Evolutionary conservation across 192 early-diverging fungal genomes (phyloP).

Genomic region (Podochytrium sp.): DNA sequence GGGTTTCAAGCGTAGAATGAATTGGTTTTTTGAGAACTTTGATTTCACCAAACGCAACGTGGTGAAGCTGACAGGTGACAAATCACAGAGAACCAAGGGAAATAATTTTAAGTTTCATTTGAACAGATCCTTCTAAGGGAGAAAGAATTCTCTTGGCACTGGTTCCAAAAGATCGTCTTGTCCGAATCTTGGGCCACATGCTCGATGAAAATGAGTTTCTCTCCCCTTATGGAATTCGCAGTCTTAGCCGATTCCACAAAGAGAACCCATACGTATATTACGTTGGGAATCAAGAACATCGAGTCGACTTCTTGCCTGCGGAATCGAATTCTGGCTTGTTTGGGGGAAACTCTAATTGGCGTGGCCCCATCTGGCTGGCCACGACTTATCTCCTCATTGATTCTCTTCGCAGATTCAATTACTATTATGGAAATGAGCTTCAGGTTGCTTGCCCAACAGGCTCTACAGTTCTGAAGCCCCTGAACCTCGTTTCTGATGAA

Average conservation of each 20-base stretch:
- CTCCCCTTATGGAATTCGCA: constrained; percentile 50
- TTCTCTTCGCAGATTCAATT: constrained; percentile 30
- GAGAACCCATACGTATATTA: constrained; percentile 49
- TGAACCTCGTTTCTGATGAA: constrained; percentile 28
- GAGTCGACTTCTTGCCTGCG: constrained; percentile 51
- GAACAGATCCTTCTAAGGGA: constrained; percentile 18
- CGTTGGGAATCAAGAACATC: constrained; percentile 46
- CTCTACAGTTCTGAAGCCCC: neutral
- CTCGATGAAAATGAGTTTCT: constrained; percentile 60
- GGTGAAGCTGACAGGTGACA: constrained; percentile 18
- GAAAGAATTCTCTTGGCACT: constrained; percentile 44
- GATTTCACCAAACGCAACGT: constrained; percentile 38
- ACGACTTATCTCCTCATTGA: constrained; percentile 29
- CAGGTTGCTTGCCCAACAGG: constrained; percentile 25
- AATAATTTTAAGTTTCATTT: neutral
- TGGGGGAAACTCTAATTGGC: constrained; percentile 47
- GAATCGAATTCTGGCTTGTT: constrained; percentile 44
- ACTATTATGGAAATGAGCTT: constrained; percentile 34
- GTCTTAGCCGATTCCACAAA: constrained; percentile 52
- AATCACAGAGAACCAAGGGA: too few relatives aligned
- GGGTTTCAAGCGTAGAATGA: constrained; percentile 39
- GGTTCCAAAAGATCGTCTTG: constrained; percentile 46
- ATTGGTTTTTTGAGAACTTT: constrained; percentile 45
- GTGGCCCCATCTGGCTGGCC: constrained; percentile 36
- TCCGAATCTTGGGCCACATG: constrained; percentile 41